phyloP scores from a whole-genome alignment of 495 filamentous ascomycete genomes.

The Podospora sp. region DNA sequence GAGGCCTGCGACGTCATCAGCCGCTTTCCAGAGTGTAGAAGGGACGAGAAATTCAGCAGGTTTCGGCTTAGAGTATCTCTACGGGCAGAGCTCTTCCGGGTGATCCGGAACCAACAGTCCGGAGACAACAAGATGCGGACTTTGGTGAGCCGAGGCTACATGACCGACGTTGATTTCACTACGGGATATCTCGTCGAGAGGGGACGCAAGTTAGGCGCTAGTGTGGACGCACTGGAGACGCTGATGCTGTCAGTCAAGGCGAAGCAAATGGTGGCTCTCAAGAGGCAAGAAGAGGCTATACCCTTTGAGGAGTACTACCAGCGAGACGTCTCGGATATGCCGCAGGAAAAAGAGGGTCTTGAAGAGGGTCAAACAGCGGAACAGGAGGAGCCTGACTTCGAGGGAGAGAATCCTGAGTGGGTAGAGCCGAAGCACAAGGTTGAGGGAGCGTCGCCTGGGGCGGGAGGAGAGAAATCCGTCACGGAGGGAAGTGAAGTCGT shows the following conservation, averaged over 20 bases:
- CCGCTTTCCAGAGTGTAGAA: slow-evolving; percentile 61
- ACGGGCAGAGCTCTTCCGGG: slow-evolving; percentile 41
- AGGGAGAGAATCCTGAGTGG: background rate
- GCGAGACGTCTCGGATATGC: background rate
- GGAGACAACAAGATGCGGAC: slow-evolving; percentile 68
- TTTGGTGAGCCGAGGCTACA: slow-evolving; percentile 54
- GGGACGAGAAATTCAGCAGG: slow-evolving; percentile 57
- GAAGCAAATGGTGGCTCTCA: slow-evolving; percentile 25
- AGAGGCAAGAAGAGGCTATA: slow-evolving; percentile 27
- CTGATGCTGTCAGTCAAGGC: slow-evolving; percentile 41
- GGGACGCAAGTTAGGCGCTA: slow-evolving; percentile 66
- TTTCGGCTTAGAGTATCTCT: slow-evolving; percentile 59
- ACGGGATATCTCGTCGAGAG: slow-evolving; percentile 80
- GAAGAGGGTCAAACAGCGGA: background rate
- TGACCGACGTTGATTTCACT: slow-evolving; percentile 75
- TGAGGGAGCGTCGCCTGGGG: background rate
- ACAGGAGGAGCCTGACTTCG: background rate
- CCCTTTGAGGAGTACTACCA: slow-evolving; percentile 26
- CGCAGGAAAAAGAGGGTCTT: background rate
- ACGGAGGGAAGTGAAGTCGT: background rate
- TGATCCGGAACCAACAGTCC: slow-evolving; percentile 47
- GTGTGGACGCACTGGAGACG: slow-evolving; percentile 61
- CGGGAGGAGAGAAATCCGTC: background rate
- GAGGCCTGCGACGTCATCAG: slow-evolving; percentile 47
- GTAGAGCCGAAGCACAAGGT: background rate